These are phyloP conservation scores for Fraxinus floribunda DNA, from an alignment of 305 asterid genomes.

Conservation along the genomic window DNA sequence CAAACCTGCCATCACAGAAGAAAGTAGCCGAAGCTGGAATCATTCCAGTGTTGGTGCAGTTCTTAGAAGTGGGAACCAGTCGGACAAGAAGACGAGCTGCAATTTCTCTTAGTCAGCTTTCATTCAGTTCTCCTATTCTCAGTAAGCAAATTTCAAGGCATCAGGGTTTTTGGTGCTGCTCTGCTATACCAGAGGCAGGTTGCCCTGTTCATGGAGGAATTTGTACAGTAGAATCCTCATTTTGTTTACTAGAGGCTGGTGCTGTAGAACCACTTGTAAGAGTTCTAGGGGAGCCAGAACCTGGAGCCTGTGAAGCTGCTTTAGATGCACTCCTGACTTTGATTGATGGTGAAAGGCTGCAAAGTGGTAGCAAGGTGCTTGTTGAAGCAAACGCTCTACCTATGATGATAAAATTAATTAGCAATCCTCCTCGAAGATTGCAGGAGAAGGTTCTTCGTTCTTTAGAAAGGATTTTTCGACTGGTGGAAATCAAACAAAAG, in stretches of 20 bases:
- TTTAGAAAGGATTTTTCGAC: conserved; percentile 56
- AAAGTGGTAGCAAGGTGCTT: conserved; percentile 54
- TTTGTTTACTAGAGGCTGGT: conserved; percentile 55
- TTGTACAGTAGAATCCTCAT: conserved; percentile 49
- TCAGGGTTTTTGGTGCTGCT: conserved; percentile 53
- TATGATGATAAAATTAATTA: conserved; percentile 43
- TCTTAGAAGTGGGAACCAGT: conserved; percentile 48
- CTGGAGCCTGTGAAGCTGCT: conserved; percentile 54
- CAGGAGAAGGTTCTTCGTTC: conserved; percentile 55
- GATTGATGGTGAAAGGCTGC: conserved; percentile 45
- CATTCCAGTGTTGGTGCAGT: conserved; percentile 42
- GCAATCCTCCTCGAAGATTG: conserved; percentile 41
- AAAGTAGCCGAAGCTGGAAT: conserved; percentile 55
- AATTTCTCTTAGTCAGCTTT: conserved; percentile 49
- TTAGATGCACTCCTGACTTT: conserved; percentile 61
- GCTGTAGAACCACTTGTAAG: conserved; percentile 47
- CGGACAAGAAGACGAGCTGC: conserved; percentile 44
- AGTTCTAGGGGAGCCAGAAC: conserved; percentile 48
- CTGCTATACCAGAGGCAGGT: conserved; percentile 37
- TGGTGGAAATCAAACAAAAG: conserved; percentile 44
- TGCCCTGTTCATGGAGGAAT: conserved; percentile 60
- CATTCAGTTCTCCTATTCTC: conserved; percentile 42
- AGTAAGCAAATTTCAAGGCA: conserved; percentile 44
- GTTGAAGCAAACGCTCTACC: conserved; percentile 51
- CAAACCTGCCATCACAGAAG: conserved; percentile 40